A percentile compares a stretch with the other conserved stretches of the same genome.
Conservation (phyloP, 305 asterid species). For the Vinca major region DNA sequence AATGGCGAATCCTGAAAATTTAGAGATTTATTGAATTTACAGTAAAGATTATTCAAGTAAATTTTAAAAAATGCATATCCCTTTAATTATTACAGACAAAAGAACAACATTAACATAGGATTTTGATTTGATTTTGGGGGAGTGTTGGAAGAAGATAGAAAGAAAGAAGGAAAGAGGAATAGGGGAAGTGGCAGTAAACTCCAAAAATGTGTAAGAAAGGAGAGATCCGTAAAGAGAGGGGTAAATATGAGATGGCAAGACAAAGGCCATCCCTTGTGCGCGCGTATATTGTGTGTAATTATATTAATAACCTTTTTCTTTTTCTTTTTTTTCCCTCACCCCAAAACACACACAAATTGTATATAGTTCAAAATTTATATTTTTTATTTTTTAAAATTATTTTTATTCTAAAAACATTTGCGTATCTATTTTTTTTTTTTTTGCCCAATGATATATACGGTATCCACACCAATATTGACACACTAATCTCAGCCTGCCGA, state of each 20-base stretch:
- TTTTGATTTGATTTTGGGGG: not conserved
- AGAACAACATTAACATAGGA: not conserved
- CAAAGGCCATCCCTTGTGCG: constrained; percentile 11
- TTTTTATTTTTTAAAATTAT: no score
- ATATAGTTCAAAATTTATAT: no score
- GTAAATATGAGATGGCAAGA: constrained; percentile 17
- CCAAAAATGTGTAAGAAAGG: not conserved
- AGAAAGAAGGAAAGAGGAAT: not conserved
- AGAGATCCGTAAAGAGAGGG: constrained; percentile 16
- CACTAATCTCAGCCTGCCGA: no score
- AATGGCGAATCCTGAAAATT: constrained; percentile 7
- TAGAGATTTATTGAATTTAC: not conserved
- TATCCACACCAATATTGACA: no score
- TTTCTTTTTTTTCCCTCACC: no score
- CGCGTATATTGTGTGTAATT: constrained; percentile 7
- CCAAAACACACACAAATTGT: no score
- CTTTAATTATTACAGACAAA: not conserved
- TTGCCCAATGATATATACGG: no score
- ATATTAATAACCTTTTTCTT: not conserved
- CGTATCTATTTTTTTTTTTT: no score
- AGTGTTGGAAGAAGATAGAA: not conserved
- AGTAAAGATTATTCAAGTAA: not conserved
- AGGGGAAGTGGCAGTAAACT: not conserved
- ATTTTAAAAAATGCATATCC: not conserved
- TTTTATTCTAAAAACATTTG: no score